These are phyloP conservation scores for Vitis rupestris DNA, from an alignment of 164 flowering plant genomes.

Conservation along the genomic window DNA sequence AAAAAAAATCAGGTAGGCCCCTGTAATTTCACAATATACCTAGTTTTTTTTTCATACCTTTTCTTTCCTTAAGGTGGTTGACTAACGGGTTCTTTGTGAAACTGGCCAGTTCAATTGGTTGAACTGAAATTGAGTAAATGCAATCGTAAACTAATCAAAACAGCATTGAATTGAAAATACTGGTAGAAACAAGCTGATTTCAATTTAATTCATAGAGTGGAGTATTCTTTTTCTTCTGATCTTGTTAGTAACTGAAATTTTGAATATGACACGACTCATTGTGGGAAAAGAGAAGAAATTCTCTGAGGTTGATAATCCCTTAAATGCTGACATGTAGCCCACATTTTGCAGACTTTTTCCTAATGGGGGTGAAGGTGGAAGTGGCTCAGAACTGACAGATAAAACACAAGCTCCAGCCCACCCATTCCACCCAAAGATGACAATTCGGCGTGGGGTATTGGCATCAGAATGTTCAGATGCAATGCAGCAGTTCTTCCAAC, in stretches of 20 bases:
- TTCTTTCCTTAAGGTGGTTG: too few species aligned
- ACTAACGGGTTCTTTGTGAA: too few species aligned
- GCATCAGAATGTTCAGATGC: conserved; percentile 75
- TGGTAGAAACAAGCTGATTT: too few species aligned
- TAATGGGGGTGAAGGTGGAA: conserved; percentile 41
- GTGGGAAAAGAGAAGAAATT: background rate
- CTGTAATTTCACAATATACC: too few species aligned
- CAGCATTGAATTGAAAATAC: too few species aligned
- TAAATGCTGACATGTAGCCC: background rate
- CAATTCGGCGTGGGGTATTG: conserved; percentile 64
- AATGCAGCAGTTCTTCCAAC: conserved; percentile 90
- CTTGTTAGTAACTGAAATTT: background rate
- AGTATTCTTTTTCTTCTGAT: too few species aligned
- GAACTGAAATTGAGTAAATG: too few species aligned
- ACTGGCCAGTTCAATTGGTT: too few species aligned
- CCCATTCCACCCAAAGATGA: conserved; percentile 94
- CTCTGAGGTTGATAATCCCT: background rate
- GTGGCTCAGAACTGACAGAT: conserved; percentile 37
- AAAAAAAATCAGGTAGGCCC: too few species aligned
- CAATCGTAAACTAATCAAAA: too few species aligned
- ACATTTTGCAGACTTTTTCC: conserved; percentile 72
- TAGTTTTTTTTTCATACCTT: too few species aligned
- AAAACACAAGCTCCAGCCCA: conserved; percentile 75
- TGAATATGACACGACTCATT: background rate
- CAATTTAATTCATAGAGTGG: too few species aligned